Conservation (phyloP, 306 rosid species). For the Potentilla sterilis region DNA sequence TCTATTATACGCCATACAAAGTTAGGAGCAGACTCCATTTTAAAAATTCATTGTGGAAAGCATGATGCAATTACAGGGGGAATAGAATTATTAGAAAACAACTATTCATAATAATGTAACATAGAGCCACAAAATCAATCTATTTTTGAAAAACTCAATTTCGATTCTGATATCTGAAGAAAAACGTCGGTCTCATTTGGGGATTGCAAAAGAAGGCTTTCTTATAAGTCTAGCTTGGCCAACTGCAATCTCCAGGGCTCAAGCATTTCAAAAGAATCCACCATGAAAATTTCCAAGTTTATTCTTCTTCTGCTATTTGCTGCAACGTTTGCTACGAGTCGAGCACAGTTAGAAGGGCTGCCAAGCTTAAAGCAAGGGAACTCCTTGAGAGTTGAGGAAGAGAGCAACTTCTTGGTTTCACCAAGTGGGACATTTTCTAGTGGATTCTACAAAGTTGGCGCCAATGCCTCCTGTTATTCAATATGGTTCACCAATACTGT, state of each 20-base stretch:
- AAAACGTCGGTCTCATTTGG: not conserved
- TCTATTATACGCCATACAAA: not conserved
- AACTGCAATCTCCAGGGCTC: not conserved
- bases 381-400: slow-evolving; percentile 19
- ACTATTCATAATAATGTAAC: not conserved
- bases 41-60: not conserved
- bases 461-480: slow-evolving; percentile 22
- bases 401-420: slow-evolving; percentile 16
- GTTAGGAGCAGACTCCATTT: not conserved
- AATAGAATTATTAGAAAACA: not conserved
- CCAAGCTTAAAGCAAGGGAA: slow-evolving; percentile 15
- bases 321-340: not conserved
- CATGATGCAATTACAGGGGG: not conserved
- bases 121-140: not conserved
- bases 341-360: not conserved
- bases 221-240: not conserved
- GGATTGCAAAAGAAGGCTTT: not conserved
- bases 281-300: not conserved
- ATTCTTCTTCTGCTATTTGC: slow-evolving; percentile 10
- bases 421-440: slow-evolving; percentile 17
- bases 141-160: not conserved
- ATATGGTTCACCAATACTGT: slow-evolving; percentile 22
- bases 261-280: not conserved
- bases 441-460: slow-evolving; percentile 19
- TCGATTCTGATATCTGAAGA: not conserved